These are phyloP conservation scores for Dimargaris xerosporica DNA, from an alignment of 192 early-diverging fungal species.

Conservation along the genomic window DNA sequence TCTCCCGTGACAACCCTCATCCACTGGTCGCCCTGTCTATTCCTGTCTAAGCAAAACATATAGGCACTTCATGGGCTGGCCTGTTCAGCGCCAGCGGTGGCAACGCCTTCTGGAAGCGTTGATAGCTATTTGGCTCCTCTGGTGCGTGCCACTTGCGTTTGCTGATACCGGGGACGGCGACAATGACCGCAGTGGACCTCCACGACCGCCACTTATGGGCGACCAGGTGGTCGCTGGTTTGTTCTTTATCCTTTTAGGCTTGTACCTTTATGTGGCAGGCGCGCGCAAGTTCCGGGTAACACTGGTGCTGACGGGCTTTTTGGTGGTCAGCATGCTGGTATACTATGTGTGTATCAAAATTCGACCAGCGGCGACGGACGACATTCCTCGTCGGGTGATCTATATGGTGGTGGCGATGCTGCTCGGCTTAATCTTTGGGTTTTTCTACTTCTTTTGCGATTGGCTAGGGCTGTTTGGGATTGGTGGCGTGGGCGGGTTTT, in stretches of 20 bases:
- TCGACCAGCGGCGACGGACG: slow-evolving; percentile 6
- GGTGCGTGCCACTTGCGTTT: no score
- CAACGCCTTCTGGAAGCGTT: no score
- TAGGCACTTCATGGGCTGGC: no score
- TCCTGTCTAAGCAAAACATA: no score
- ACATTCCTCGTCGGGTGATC: slow-evolving; percentile 7
- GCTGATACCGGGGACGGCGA: no score
- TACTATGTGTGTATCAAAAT: slow-evolving; percentile 13
- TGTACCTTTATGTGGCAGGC: not conserved
- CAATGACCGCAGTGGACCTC: not conserved
- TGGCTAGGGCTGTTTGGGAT: slow-evolving; percentile 2
- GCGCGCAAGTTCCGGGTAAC: no score
- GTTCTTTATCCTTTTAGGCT: slow-evolving; percentile 7
- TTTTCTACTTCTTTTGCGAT: not conserved
- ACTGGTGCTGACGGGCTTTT: slow-evolving; percentile 5
- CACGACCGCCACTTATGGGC: slow-evolving; percentile 12
- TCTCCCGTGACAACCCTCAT: no score
- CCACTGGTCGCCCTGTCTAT: no score
- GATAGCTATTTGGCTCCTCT: no score
- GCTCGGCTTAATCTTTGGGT: slow-evolving; percentile 1
- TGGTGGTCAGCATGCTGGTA: slow-evolving; percentile 9
- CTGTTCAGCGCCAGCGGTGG: no score
- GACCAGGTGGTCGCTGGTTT: slow-evolving; percentile 9
- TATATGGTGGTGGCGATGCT: slow-evolving; percentile 8
- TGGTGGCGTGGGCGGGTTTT: slow-evolving; percentile 8